Evolutionary conservation across 352 stramenopile species (phyloP), one percentile per base, ranked within the genome.

Genomic region (Phytophthora citrophthora): DNA sequence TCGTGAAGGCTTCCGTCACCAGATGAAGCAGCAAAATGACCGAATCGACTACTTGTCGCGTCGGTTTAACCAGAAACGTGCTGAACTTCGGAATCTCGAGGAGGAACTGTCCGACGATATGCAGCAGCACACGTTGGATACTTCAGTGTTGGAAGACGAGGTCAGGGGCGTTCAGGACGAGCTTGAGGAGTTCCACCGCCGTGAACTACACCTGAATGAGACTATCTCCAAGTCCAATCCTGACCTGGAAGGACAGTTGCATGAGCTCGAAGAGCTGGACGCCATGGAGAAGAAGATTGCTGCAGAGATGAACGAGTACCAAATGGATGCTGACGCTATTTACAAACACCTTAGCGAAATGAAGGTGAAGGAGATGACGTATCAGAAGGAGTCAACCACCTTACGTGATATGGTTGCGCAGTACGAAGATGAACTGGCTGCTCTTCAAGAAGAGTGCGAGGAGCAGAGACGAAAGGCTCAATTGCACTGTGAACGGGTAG

Each of bases 301-400:
- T 7, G 56, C 50, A 2, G 76, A 89, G 12, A 61, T 92, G 48
- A 72, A 74, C 3, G 72, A 90, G 38, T 72, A 82, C 3, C 83
- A 93, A 41, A 66, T 79, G 36, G 80, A 91, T 49, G 79, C 84
- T 7, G 73, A 93, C 48, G 75, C 54, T 0, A 74, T 91, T 18
- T 91, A 92, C 68, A 89, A 94, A 60, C 76, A 87, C 41, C 47
- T 95, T 27, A 89, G 82, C 26, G 79, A 90, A 49, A 83, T 79
- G 59, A 93, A 93, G 54, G 77, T 86, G 11, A 67, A 88, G 24
- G 78, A 91, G 39, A 74, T 91, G 44, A 85, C 79, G n/a, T 83
- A 68, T 20, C 80, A 91, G 54, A 73, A 75, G 24, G 79, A 93
- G 36, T 74, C 69, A 4, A 59, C 47, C 2, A 61, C 65, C 7